Conservation (phyloP, 2,329 filamentous ascomycete species). For the Sodiomyces alkalinus region DNA sequence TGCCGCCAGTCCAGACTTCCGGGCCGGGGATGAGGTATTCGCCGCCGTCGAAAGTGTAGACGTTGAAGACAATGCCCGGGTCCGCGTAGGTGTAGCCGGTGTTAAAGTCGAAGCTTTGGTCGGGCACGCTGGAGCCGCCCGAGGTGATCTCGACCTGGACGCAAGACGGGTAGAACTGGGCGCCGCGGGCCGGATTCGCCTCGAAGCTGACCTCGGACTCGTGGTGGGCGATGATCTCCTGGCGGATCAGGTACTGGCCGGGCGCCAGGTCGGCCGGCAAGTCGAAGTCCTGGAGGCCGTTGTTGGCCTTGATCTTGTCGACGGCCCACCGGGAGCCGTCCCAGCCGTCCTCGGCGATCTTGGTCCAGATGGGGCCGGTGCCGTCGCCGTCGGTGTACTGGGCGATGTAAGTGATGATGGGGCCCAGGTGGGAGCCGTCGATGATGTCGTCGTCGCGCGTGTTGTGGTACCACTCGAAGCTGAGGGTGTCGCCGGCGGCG, state of each 20-base stretch:
- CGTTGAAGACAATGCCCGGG: constrained; percentile 42
- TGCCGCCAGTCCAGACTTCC: constrained; percentile 14
- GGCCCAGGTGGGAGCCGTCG: constrained; percentile 34
- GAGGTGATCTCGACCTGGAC: constrained; percentile 45
- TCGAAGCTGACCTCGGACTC: constrained; percentile 20
- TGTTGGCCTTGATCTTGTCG: constrained; percentile 29
- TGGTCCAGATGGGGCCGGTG: constrained; percentile 34
- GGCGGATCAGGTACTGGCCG: constrained; percentile 37
- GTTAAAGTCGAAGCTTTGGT: constrained; percentile 27
- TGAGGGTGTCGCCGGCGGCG: constrained; percentile 30
- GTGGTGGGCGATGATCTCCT: constrained; percentile 40
- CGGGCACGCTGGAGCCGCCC: constrained; percentile 29
- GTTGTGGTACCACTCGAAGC: constrained; percentile 36
- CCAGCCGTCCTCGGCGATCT: constrained; percentile 21
- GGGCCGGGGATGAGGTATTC: constrained; percentile 20
- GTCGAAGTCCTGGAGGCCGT: constrained; percentile 31
- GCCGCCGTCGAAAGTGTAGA: constrained; percentile 36
- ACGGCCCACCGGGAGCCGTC: constrained; percentile 26
- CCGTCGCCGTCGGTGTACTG: constrained; percentile 24
- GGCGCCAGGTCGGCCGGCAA: constrained; percentile 28
- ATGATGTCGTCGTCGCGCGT: constrained; percentile 35
- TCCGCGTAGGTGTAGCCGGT: constrained; percentile 41
- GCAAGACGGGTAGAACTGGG: constrained; percentile 41
- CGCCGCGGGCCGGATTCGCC: constrained; percentile 21
- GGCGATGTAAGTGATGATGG: constrained; percentile 37